Evolutionary conservation across 2,329 filamentous ascomycete genomes (phyloP).

Genomic region (Phyllosticta citriasiana): DNA sequence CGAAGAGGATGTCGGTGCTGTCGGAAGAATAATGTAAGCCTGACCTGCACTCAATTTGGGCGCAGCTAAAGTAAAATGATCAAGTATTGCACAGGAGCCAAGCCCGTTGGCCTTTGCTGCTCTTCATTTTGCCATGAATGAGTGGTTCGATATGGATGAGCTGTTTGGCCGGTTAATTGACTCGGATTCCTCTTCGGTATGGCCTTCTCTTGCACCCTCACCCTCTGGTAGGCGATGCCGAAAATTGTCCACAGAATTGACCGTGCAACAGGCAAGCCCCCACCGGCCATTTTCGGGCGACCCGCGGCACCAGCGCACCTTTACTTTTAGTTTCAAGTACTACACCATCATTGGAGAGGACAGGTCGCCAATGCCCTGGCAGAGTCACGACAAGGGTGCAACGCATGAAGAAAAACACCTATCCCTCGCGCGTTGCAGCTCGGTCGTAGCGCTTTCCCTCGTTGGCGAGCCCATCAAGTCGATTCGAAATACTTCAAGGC

Average conservation of each 20-base stretch:
- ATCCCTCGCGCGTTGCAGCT: conserved; percentile 49
- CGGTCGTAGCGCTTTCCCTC: conserved; percentile 49
- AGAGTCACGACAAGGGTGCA: conserved; percentile 42
- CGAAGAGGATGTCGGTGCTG: conserved; percentile 33
- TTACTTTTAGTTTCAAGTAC: conserved; percentile 57
- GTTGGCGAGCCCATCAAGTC: conserved; percentile 42
- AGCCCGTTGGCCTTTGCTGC: conserved; percentile 51
- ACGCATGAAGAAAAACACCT: conserved; percentile 37
- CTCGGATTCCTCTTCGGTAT: conserved; percentile 28
- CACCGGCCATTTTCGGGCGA: conserved; percentile 40
- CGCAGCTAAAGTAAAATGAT: not conserved
- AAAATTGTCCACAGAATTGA: not conserved
- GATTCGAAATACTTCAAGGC: conserved; percentile 40
- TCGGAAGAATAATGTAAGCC: conserved; percentile 45
- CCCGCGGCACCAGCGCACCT: conserved; percentile 43
- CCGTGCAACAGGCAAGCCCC: conserved; percentile 8
- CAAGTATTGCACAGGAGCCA: conserved; percentile 47
- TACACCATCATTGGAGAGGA: conserved; percentile 50
- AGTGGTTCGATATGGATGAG: conserved; percentile 54
- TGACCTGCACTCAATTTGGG: not conserved
- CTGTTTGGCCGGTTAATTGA: conserved; percentile 46
- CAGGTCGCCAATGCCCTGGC: conserved; percentile 50
- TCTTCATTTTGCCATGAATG: conserved; percentile 47
- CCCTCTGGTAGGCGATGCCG: conserved; percentile 32
- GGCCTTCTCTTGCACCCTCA: conserved; percentile 1